A percentile compares a stretch with the other conserved stretches of the same genome.
These are phyloP conservation scores for Cyclotella kingstonii DNA, from an alignment of 108 stramenopile species.

Conservation along the genomic window DNA sequence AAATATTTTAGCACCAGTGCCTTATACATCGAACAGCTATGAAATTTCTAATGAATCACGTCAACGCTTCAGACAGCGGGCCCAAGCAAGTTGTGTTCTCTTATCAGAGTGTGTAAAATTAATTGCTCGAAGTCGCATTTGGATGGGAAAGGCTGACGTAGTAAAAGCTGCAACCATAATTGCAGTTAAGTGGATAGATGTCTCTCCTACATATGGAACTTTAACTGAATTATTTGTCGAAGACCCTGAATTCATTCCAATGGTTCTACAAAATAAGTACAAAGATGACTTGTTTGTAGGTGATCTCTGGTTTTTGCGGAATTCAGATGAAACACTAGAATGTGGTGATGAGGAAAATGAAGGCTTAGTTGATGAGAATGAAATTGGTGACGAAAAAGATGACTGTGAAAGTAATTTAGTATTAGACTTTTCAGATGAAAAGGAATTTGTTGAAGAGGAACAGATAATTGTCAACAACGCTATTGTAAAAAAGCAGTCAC, in stretches of 20 bases:
- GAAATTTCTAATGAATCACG: background rate
- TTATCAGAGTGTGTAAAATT: constrained; percentile 49
- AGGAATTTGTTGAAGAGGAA: constrained; percentile 21
- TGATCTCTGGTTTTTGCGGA: constrained; percentile 65
- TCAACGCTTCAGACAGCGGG: constrained; percentile 44
- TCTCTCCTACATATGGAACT: constrained; percentile 16
- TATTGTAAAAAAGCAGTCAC: background rate
- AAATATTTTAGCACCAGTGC: constrained; percentile 61
- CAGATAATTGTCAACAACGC: background rate
- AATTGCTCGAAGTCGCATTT: constrained; percentile 56
- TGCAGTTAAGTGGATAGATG: constrained; percentile 37
- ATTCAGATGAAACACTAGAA: no score
- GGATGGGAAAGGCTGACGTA: constrained; percentile 72
- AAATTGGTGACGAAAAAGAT: background rate
- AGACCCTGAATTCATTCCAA: constrained; percentile 19
- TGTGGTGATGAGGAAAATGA: background rate
- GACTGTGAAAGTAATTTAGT: constrained; percentile 17
- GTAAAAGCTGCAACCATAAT: constrained; percentile 40
- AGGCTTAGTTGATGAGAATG: constrained; percentile 2
- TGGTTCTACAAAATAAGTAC: constrained; percentile 24
- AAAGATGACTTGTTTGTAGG: constrained; percentile 55
- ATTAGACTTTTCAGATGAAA: constrained; percentile 40
- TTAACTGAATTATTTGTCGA: background rate
- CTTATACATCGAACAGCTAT: constrained; percentile 14
- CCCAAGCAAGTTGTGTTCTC: constrained; percentile 41